Percentiles rank a stretch among this genome's conserved stretches.
phyloP scores from a whole-genome alignment of 2,329 filamentous ascomycete species.

The Alternaria panax region DNA sequence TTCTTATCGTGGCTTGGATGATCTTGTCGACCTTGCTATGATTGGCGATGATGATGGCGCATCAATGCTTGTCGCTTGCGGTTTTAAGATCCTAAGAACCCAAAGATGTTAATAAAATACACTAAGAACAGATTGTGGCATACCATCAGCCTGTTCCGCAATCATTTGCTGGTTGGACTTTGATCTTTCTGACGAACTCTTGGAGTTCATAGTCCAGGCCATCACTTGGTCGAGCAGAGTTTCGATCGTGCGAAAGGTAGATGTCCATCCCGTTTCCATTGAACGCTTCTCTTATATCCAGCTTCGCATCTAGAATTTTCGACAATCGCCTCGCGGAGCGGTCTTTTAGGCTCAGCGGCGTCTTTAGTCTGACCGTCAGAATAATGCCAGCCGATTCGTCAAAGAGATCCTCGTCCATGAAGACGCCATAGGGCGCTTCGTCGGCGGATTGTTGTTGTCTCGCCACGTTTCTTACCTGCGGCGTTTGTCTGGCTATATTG shows the following conservation, averaged over 20 bases:
- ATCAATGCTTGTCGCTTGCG: slow-evolving; percentile 4
- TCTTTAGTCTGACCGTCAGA: neutral
- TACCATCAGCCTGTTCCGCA: neutral
- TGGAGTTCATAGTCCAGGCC: neutral
- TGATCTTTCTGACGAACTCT: neutral
- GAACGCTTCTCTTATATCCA: neutral
- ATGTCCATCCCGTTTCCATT: neutral
- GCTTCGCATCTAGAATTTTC: neutral
- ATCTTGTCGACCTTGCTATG: neutral
- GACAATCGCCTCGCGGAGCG: neutral
- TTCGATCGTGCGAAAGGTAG: neutral
- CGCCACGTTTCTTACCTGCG: too few species aligned
- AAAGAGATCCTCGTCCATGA: slow-evolving; percentile 1
- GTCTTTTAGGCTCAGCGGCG: neutral
- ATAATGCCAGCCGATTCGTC: neutral
- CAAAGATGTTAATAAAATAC: neutral
- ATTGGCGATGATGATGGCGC: neutral
- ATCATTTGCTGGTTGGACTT: neutral
- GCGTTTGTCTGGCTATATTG: too few species aligned
- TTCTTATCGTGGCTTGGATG: neutral
- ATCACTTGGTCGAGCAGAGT: neutral
- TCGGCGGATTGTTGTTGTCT: too few species aligned
- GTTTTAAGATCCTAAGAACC: neutral
- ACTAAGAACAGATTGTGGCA: accelerated
- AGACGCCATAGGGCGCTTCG: neutral